Base-by-base conservation (phyloP, 768 basidiomycete species). In the Clavaria fumosa region DNA sequence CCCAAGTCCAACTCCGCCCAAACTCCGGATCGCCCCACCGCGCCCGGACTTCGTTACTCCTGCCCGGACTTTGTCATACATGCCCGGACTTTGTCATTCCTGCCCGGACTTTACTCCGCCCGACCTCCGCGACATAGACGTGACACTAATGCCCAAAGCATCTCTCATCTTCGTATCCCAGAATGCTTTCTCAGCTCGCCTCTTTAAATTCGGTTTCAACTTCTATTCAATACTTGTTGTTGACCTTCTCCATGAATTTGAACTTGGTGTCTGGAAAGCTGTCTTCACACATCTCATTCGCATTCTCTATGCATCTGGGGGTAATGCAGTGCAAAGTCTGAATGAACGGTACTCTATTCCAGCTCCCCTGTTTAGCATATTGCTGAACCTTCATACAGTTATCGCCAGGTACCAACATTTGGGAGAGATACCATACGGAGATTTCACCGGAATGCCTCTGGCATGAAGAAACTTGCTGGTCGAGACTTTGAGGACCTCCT, bases 221-320 rank as follows among this genome's bases (percentile, higher is more conserved):
- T 41, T 57, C 14, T 40, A 60, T 39, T 58, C 61, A 43, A 58
- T 65, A 37, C 53, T 63, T 46, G 62, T 64, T 34, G 47, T 60
- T 0, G 63, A 64, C 0, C 58, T 67, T 20, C n/a, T n/a, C n/a
- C n/a, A n/a, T n/a, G n/a, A n/a, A n/a, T n/a, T n/a, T n/a, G n/a
- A n/a, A n/a, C n/a, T 53, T 3, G 55, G 54, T 5, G 48, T 44
- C 1, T 50, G 47, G 45, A 57, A 55, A 32, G 39, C 48, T 2
- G 10, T 56, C 0, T 48, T 57, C n/a, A 43, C 35, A 0, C 56
- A 66, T 34, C 44, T 65, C 0, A 48, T 64, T 4, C 49, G 57
- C 0, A 44, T 63, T n/a, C 44, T 62, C 1, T 47, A 54, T 43
- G 49, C 56, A 5, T 34, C 41, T 9, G 48, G 44, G 17, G 50